Evolutionary conservation across 1,284 basidiomycete genomes (phyloP).

Genomic region (Ustilago nuda): DNA sequence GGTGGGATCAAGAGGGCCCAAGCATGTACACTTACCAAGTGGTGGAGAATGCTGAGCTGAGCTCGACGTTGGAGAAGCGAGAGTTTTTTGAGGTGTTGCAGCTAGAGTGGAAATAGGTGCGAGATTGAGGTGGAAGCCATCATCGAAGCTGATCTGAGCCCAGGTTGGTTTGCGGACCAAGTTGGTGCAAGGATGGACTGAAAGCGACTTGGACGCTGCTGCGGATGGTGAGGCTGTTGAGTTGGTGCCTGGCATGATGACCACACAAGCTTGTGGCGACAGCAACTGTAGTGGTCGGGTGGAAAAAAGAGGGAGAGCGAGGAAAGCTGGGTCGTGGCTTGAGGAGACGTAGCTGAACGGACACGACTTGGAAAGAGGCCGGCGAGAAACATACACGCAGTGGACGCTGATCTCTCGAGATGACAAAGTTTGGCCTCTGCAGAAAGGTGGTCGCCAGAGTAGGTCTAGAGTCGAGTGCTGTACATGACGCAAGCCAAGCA

Average conservation of each 20-base stretch:
- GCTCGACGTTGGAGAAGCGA: background rate
- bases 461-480: background rate
- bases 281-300: background rate
- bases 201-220: conserved; percentile 7
- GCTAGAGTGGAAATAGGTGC: conserved; percentile 17
- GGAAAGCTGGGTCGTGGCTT: background rate
- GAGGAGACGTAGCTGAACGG: background rate
- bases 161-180: conserved; percentile 46
- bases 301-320: background rate
- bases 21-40: conserved; percentile 11
- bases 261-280: background rate
- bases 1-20: background rate
- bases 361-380: too few species aligned
- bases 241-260: conserved; percentile 19
- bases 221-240: conserved; percentile 16
- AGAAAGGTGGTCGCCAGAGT: background rate
- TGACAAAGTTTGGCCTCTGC: background rate
- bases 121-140: conserved; percentile 47
- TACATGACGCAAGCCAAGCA: background rate
- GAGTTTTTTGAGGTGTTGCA: background rate
- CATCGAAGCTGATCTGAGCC: conserved; percentile 48
- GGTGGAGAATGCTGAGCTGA: conserved; percentile 3
- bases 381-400: background rate
- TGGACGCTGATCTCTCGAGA: background rate
- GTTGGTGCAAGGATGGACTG: conserved; percentile 11